Evolutionary conservation across 768 basidiomycete species (phyloP).

Genomic region (Trametes gibbosa): DNA sequence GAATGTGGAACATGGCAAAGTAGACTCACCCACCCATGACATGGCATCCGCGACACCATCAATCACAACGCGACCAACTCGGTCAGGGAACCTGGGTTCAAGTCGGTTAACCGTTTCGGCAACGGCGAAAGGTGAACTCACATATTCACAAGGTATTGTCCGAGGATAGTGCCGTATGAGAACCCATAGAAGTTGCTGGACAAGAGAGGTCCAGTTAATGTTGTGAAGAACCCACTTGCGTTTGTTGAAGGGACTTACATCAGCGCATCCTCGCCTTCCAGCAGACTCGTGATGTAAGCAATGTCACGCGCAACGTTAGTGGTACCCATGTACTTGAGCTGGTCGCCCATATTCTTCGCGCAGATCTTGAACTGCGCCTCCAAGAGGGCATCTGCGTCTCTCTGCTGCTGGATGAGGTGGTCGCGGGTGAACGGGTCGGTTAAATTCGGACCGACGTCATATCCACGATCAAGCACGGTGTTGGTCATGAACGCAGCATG

Average conservation of each 20-base stretch:
- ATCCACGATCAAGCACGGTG: constrained; percentile 27
- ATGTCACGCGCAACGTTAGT: constrained; percentile 33
- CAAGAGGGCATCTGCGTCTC: constrained; percentile 23
- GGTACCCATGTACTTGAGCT: constrained; percentile 31
- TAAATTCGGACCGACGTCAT: constrained; percentile 27
- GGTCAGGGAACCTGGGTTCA: constrained; percentile 29
- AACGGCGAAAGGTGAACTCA: background rate
- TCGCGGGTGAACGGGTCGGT: constrained; percentile 22
- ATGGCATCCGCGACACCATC: constrained; percentile 34
- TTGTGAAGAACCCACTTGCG: constrained; percentile 5
- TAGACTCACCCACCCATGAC: constrained; percentile 26
- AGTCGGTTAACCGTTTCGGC: background rate
- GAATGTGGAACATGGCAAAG: background rate
- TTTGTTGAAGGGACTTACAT: constrained; percentile 21
- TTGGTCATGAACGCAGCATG: constrained; percentile 27
- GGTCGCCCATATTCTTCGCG: constrained; percentile 27
- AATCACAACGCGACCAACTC: constrained; percentile 31
- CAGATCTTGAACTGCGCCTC: constrained; percentile 29
- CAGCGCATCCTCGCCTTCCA: constrained; percentile 29
- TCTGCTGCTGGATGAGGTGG: constrained; percentile 23
- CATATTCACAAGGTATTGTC: constrained; percentile 35
- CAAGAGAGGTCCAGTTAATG: background rate
- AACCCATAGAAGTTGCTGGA: constrained; percentile 31
- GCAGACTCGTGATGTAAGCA: constrained; percentile 26
- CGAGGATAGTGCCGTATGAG: constrained; percentile 33